Base-by-base conservation (phyloP, 108 stramenopile species). In the Parietichytrium sp. region DNA sequence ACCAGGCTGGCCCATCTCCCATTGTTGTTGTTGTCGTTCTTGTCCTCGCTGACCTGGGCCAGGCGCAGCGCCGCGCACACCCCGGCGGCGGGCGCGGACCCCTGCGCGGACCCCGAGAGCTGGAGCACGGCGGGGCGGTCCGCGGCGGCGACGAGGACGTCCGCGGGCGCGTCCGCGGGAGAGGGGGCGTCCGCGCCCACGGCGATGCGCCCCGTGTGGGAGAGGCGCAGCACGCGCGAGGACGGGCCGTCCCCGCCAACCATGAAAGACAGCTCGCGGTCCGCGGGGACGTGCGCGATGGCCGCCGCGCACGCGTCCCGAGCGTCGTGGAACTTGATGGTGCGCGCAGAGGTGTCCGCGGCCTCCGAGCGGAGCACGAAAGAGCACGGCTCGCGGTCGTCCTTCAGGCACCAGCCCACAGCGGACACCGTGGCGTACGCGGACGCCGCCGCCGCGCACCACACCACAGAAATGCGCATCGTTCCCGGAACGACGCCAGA, bases 281-380 rank as follows among this genome's bases (percentile, higher is more conserved):
- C 15, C 10, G 36, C 15, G 6, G 61, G 61, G 10, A 45, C 33
- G 20, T 72, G 61, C 20, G 36, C 42, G 33, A 72, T 72, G 29
- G 42, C 61, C 0, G 61, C 61, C 13, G 61, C 36, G 15, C 2
- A n/a, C 20, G 36, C 45, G 3, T 72, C 61, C 20, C 20, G 16
- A 33, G 33, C 38, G 61, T 72, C 42, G 38, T 42, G 45, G 61
- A 72, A 72, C 42, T 72, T 33, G 38, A 72, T 42, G 42, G 38
- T 45, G 13, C 61, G 61, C 8, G 20, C 29, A n/a, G 10, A 15
- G 61, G 36, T 72, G 3, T 72, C 42, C 1, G 61, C 38, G 10
- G 61, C 61, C 20, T 72, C 45, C 10, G 61, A 72, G 10, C 61
- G 10, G 10, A 72, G 20, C 23, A 45, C 45, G 33, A 72, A 72